Percentiles rank a stretch among this genome's conserved stretches.
These are phyloP conservation scores for Backusella mclennaniae DNA, from an alignment of 192 early-diverging fungal genomes.

Conservation along the genomic window DNA sequence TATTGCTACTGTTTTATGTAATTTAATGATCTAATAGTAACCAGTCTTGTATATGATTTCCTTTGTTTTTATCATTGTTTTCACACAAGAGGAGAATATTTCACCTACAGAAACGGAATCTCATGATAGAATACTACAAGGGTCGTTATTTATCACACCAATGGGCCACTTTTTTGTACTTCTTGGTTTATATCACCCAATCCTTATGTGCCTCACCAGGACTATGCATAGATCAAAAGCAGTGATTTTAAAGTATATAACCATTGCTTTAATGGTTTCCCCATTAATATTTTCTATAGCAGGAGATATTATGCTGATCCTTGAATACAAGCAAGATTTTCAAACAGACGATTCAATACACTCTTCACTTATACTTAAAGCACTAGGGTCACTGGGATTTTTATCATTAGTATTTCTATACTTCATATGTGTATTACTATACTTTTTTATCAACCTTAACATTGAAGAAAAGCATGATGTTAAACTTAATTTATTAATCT, in stretches of 20 bases:
- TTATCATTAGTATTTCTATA: background rate
- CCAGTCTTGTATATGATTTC: background rate
- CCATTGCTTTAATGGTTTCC: background rate
- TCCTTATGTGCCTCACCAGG: background rate
- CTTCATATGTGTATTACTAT: background rate
- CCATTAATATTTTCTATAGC: background rate
- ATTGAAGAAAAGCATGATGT: background rate
- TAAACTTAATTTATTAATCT: background rate
- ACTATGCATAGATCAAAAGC: background rate
- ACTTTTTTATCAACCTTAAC: background rate
- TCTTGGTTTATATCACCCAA: background rate
- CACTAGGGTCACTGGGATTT: background rate
- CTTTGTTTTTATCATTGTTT: constrained; percentile 1
- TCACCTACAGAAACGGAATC: background rate
- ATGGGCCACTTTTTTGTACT: background rate
- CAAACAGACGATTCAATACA: background rate
- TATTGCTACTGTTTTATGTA: background rate
- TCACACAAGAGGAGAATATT: background rate
- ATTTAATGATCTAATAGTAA: background rate
- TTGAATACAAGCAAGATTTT: background rate
- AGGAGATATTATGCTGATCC: background rate
- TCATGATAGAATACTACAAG: background rate
- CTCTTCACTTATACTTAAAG: background rate
- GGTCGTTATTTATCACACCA: background rate
- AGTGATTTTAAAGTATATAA: background rate